Evolutionary conservation across 257 asterid genomes (phyloP), one percentile per base, ranked within the genome.

Genomic region (Solanum rostratum): DNA sequence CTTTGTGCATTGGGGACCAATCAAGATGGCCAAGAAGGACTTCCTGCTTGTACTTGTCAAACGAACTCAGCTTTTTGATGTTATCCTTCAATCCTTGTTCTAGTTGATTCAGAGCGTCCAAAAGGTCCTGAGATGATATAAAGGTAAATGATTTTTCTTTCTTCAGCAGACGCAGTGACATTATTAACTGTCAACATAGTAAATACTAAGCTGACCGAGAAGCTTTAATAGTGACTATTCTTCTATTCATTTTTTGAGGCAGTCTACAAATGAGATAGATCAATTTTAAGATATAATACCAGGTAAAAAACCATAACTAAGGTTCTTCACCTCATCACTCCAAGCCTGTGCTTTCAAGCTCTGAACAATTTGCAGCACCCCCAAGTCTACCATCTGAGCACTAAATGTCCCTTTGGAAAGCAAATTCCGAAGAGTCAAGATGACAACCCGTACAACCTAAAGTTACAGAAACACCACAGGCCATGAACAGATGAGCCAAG

Each of bases 1-100:
- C 98, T 90, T 94, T 94, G 90, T 95, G 99, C 99, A 94, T 91
- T 16, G 97, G 99, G 43, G 95, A 90, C 98, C 99, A 95, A 89
- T 95, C 96, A 86, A 95, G 97, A 88, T 91, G 98, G 62, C 98
- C 98, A 76, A 93, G 99, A 84, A 95, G 94, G 86, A 94, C 93
- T 90, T 95, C 98, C 88, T 93, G 98, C 91, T 93, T 94, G 87
- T 93, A 94, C 91, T 91, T 91, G 63, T 95, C 98, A 74, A 91
- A 94, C 60, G 97, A 94, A 88, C 98, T 94, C 69, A 93, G 92
- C 83, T 87, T 88, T 91, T 94, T 94, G 85, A 94, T 94, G 92
- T 89, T 92, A 68, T 88, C 93, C 79, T 91, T 91, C 88, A 94
- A 85, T 80, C 95, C 97, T 91, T 85, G 94, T 89, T 94, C 99